A percentile compares a stretch with the other conserved stretches of the same genome.
phyloP scores from a whole-genome alignment of 768 basidiomycete genomes.

The Leucosporidium scottii region DNA sequence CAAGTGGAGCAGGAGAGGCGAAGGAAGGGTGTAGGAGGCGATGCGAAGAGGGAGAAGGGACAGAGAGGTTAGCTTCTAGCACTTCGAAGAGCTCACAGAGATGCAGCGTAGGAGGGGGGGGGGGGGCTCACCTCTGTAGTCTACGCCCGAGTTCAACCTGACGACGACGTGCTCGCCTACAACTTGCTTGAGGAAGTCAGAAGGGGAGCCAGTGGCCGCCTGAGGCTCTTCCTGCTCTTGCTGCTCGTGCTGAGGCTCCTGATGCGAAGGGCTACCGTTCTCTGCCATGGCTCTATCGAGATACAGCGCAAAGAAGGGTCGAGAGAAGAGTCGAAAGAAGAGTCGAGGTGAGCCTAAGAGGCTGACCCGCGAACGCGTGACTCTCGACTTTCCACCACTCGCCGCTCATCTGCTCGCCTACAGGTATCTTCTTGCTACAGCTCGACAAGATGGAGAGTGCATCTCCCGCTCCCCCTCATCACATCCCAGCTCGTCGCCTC shows the following conservation, averaged over 20 bases:
- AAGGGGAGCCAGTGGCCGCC: constrained; percentile 22
- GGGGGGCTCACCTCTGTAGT: constrained; percentile 67
- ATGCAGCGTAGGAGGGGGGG: background rate
- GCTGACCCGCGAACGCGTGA: no score
- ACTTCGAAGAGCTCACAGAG: background rate
- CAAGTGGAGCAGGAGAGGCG: no score
- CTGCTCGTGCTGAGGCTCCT: background rate
- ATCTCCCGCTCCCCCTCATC: no score
- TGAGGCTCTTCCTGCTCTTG: background rate
- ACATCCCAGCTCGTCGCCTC: no score
- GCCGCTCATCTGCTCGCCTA: background rate
- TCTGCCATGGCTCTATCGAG: no score
- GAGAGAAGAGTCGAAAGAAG: no score
- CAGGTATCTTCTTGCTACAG: background rate
- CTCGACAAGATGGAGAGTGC: background rate
- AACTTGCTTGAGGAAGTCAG: constrained; percentile 53
- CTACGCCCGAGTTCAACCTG: constrained; percentile 80
- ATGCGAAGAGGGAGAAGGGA: no score
- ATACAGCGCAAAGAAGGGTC: no score
- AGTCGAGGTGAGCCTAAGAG: no score
- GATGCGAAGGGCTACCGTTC: background rate
- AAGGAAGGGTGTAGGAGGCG: background rate
- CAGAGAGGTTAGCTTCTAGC: background rate
- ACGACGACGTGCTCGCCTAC: constrained; percentile 95
- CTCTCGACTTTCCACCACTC: no score